Percentiles rank a stretch among this genome's conserved stretches.
phyloP scores from a whole-genome alignment of 1,284 basidiomycete species.

The Ustilago bromivora region DNA sequence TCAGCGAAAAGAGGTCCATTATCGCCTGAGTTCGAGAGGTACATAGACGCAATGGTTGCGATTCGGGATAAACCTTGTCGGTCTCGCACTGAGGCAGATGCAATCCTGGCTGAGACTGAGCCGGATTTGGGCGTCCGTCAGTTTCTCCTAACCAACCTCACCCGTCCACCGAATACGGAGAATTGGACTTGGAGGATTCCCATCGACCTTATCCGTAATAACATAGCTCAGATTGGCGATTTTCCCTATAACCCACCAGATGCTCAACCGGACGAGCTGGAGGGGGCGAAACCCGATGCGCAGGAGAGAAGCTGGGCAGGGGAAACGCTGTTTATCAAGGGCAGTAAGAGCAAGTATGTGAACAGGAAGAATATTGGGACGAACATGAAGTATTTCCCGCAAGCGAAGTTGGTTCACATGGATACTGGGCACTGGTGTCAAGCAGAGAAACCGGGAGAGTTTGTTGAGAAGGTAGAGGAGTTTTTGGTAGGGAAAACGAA shows the following conservation, averaged over 20 bases:
- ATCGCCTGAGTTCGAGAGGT: constrained; percentile 75
- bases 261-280: constrained; percentile 72
- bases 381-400: constrained; percentile 78
- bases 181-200: constrained; percentile 79
- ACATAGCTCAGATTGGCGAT: constrained; percentile 78
- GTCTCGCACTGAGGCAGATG: constrained; percentile 77
- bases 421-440: constrained; percentile 71
- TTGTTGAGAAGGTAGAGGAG: constrained; percentile 64
- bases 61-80: constrained; percentile 75
- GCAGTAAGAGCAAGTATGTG: constrained; percentile 76
- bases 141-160: constrained; percentile 85
- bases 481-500: constrained; percentile 58
- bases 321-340: constrained; percentile 81
- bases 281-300: constrained; percentile 10
- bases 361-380: constrained; percentile 77
- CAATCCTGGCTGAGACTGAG: constrained; percentile 77
- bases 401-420: constrained; percentile 71
- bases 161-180: constrained; percentile 68
- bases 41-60: constrained; percentile 79
- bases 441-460: constrained; percentile 70
- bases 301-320: constrained; percentile 74
- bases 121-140: constrained; percentile 77
- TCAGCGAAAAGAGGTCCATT: constrained; percentile 77
- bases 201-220: constrained; percentile 76
- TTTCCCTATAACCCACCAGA: constrained; percentile 75